Evolutionary conservation across 2,329 filamentous ascomycete species (phyloP).

Genomic region (Macrophomina pseudophaseolina): DNA sequence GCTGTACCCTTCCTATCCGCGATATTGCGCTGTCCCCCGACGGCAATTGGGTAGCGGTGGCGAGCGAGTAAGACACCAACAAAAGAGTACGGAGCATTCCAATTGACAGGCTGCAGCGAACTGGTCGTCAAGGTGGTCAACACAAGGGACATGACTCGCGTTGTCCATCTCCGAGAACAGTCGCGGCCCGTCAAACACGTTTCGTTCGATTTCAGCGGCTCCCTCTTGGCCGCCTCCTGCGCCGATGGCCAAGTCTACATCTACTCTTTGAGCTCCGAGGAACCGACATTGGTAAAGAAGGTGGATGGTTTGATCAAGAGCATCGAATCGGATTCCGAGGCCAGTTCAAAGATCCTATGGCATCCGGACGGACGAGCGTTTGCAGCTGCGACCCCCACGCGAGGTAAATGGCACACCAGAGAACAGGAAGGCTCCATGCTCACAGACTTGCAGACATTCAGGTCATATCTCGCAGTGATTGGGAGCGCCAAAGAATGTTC

Average conservation of each 20-base stretch:
- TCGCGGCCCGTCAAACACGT: slow-evolving; percentile 88
- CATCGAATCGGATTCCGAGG: slow-evolving; percentile 77
- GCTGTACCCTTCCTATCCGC: slow-evolving; percentile 83
- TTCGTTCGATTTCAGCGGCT: slow-evolving; percentile 81
- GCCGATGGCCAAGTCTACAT: slow-evolving; percentile 89
- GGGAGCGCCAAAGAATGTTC: slow-evolving; percentile 84
- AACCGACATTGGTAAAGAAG: slow-evolving; percentile 80
- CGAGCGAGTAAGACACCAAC: slow-evolving; percentile 73
- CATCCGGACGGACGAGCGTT: slow-evolving; percentile 95
- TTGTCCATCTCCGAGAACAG: slow-evolving; percentile 83
- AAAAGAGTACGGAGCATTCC: background rate
- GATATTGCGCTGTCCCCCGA: slow-evolving; percentile 84
- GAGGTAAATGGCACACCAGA: slow-evolving; percentile 40
- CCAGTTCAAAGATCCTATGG: slow-evolving; percentile 79
- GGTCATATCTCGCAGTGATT: slow-evolving; percentile 85
- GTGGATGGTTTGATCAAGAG: slow-evolving; percentile 84
- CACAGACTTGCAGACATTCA: slow-evolving; percentile 65
- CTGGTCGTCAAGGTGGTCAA: slow-evolving; percentile 88
- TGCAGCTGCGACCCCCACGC: slow-evolving; percentile 79
- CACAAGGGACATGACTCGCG: slow-evolving; percentile 74
- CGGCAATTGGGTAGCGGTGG: slow-evolving; percentile 86
- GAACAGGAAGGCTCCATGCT: background rate
- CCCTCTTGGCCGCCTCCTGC: slow-evolving; percentile 78
- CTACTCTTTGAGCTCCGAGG: slow-evolving; percentile 78
- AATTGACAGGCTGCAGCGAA: slow-evolving; percentile 61